Base-by-base conservation (phyloP, 2,329 filamentous ascomycete species). In the Colletotrichum coccodes region DNA sequence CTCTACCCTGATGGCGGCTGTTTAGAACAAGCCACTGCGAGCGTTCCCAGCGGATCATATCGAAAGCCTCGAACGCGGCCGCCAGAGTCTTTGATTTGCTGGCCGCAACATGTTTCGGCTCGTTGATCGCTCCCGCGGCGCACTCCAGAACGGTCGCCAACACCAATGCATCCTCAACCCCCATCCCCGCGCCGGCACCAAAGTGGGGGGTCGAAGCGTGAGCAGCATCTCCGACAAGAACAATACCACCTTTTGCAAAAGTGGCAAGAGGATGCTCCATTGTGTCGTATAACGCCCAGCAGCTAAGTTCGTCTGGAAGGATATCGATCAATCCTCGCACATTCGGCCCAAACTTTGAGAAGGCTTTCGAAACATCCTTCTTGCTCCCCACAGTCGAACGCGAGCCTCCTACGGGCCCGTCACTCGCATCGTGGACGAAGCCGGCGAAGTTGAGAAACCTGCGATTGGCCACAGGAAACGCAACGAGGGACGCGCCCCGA, bases 401-500 rank as follows among this genome's bases (percentile, higher is more conserved):
- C 6, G 23, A 18, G 23, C 26, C 28, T 0, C 28, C 8, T 12
- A 16, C 46, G 26, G 28, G 23, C 18, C 23, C 23, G 12, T 28
- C 46, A 14, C 14, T 14, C 26, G 6, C 14, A 16, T 49, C 46
- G 14, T 49, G 23, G 9, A 26, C 46, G 14, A 49, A 30, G 5
- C 23, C 46, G 23, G 28, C 46, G 18, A 49, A 28, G 14, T 49
- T 49, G 3, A 49, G 12, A 5, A 49, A 12, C 6, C 7, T 40
- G 14, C 30, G 21, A 18, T 12, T n/a, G n/a, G 32, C 52, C n/a
- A 56, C n/a, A 16, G 32, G n/a, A 16, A 21, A 56, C 26, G 28
- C 12, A 8, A 90, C 77, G 1, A 90, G 75, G 71, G 91, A 89
- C 0, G 84, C 86, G 46, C 81, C 77, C 1, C 82, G 82, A 0